These are phyloP conservation scores for Rhododendron williamsianum DNA, from an alignment of 148 eudicot genomes.

Conservation along the genomic window DNA sequence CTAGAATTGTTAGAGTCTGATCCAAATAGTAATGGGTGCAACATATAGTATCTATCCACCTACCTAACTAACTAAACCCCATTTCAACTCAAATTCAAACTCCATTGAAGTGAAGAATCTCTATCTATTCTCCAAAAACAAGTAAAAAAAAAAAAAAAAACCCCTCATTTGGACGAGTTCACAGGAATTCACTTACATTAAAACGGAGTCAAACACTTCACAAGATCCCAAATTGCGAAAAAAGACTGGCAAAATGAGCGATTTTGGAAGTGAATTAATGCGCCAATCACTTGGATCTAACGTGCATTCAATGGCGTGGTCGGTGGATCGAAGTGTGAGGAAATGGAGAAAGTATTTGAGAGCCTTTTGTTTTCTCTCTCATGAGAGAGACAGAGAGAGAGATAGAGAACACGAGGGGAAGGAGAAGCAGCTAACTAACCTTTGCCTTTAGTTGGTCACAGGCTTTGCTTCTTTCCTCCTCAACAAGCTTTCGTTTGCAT, in stretches of 20 bases:
- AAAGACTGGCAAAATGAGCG: neutral
- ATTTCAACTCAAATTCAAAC: constrained; percentile 3
- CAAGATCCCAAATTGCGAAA: neutral
- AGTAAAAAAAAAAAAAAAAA: neutral
- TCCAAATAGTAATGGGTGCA: neutral
- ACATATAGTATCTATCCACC: neutral
- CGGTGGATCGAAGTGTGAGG: constrained; percentile 4
- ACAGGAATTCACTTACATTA: constrained; percentile 7
- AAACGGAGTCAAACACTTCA: constrained; percentile 8
- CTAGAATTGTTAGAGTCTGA: neutral
- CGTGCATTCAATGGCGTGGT: constrained; percentile 3
- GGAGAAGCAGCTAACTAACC: constrained; percentile 6
- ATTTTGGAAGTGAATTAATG: neutral
- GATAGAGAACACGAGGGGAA: neutral
- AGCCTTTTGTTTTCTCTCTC: neutral
- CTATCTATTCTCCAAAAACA: neutral
- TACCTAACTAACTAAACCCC: neutral
- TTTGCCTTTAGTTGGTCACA: neutral
- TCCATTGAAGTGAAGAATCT: neutral
- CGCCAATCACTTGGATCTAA: constrained; percentile 4
- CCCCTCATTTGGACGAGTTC: neutral
- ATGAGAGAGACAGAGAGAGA: constrained; percentile 9
- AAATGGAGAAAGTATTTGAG: neutral
- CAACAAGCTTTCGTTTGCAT: constrained; percentile 36
- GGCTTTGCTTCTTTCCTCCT: constrained; percentile 26